Conservation (phyloP, 2,329 filamentous ascomycete genomes). For the Aspergillus floridensis region DNA sequence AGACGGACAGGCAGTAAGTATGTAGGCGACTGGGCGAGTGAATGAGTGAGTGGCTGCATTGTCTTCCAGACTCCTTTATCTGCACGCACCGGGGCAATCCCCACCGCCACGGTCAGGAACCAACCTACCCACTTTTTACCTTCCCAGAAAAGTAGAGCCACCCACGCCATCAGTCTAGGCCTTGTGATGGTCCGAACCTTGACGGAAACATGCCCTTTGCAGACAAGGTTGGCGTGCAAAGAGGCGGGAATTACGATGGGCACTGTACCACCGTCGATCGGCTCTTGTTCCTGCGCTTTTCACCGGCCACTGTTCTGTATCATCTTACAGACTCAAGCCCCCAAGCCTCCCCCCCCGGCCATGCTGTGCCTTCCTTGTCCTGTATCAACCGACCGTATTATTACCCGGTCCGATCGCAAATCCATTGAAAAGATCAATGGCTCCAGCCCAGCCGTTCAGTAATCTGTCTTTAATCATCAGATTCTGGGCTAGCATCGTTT, state of each 20-base stretch:
- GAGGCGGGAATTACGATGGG: constrained; percentile 21
- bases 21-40: too few relatives aligned
- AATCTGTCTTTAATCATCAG: not conserved
- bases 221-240: constrained; percentile 15
- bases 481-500: not conserved
- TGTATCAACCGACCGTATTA: not conserved
- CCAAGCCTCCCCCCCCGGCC: not conserved
- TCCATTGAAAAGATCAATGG: not conserved
- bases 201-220: constrained; percentile 10
- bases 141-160: constrained; percentile 3
- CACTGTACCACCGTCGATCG: constrained; percentile 14
- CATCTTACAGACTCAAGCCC: not conserved
- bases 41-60: too few relatives aligned
- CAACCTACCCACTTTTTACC: constrained; percentile 6
- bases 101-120: constrained; percentile 21
- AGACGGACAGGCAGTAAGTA: not conserved
- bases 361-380: not conserved
- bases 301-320: constrained; percentile 9
- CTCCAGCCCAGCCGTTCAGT: not conserved
- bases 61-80: constrained; percentile 1
- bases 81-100: constrained; percentile 19
- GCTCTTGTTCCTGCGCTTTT: constrained; percentile 6
- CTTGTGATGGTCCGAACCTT: constrained; percentile 24
- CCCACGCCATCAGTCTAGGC: constrained; percentile 26
- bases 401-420: not conserved